phyloP scores from a whole-genome alignment of 1,284 basidiomycete species.

The Violaceomyces palustris region DNA sequence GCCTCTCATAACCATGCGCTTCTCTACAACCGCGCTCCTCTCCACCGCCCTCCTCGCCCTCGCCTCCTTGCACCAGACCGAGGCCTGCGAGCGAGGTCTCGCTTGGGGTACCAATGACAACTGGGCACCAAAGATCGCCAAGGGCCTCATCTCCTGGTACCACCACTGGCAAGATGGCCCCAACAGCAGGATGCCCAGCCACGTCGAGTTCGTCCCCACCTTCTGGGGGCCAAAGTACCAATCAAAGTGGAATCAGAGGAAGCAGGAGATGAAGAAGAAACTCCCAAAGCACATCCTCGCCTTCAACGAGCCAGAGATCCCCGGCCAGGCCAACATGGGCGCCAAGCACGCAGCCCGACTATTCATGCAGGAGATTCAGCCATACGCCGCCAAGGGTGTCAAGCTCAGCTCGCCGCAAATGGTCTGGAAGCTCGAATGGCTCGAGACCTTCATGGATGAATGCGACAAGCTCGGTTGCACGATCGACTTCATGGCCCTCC shows the following conservation, averaged over 20 bases:
- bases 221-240: conserved; percentile 46
- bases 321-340: conserved; percentile 36
- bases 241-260: conserved; percentile 34
- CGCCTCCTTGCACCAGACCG: no score
- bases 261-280: conserved; percentile 31
- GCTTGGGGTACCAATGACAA: conserved; percentile 42
- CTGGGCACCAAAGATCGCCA: conserved; percentile 33
- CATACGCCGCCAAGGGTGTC: conserved; percentile 43
- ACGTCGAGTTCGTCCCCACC: conserved; percentile 40
- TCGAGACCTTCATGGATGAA: conserved; percentile 40
- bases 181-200: conserved; percentile 5
- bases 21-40: no score
- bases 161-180: conserved; percentile 48
- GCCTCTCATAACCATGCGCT: no score
- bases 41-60: no score
- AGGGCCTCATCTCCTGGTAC: conserved; percentile 40
- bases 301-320: conserved; percentile 48
- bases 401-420: conserved; percentile 49
- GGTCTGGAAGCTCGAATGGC: conserved; percentile 46
- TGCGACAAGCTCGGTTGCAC: conserved; percentile 42
- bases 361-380: conserved; percentile 44
- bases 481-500: conserved; percentile 47
- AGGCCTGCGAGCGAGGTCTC: conserved; percentile 37
- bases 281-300: conserved; percentile 36
- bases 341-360: conserved; percentile 37